Evolutionary conservation across 2,329 filamentous ascomycete genomes (phyloP).

Genomic region (Monilinia laxa): DNA sequence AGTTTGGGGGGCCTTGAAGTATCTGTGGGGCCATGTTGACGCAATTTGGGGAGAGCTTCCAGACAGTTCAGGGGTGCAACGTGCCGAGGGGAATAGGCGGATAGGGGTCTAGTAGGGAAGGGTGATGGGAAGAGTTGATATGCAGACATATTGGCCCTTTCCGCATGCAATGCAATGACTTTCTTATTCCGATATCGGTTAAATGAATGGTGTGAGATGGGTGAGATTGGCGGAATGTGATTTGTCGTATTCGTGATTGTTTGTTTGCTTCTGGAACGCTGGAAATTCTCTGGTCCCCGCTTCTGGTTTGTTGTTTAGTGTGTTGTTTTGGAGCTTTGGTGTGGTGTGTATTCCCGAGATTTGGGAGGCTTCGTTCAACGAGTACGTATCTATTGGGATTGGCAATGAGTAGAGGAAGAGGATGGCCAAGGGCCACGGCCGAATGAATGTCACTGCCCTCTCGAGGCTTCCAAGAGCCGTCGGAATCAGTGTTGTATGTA

Average conservation of each 20-base stretch:
- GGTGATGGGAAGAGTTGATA: background rate
- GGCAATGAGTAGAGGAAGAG: background rate
- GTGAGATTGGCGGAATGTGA: conserved; percentile 22
- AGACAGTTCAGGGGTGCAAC: conserved; percentile 5
- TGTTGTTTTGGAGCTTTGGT: background rate
- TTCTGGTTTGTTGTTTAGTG: background rate
- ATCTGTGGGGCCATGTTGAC: background rate
- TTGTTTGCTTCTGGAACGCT: conserved; percentile 13
- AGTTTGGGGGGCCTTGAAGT: background rate
- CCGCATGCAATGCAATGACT: conserved; percentile 1
- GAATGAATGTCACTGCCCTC: conserved; percentile 20
- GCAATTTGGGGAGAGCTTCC: background rate
- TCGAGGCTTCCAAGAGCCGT: conserved; percentile 16
- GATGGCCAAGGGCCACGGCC: background rate
- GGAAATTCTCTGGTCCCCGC: background rate
- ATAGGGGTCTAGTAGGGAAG: background rate
- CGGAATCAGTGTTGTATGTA: conserved; percentile 11
- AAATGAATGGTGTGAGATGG: background rate
- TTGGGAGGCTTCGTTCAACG: conserved; percentile 1
- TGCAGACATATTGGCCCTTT: conserved; percentile 3
- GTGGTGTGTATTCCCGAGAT: background rate
- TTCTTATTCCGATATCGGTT: conserved; percentile 7
- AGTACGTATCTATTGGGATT: background rate
- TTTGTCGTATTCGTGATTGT: conserved; percentile 6
- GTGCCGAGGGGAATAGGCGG: background rate